A percentile compares a stretch with the other conserved stretches of the same genome.
These are phyloP conservation scores for Pleurotus citrinopileatus DNA, from an alignment of 768 basidiomycete species.

Conservation along the genomic window DNA sequence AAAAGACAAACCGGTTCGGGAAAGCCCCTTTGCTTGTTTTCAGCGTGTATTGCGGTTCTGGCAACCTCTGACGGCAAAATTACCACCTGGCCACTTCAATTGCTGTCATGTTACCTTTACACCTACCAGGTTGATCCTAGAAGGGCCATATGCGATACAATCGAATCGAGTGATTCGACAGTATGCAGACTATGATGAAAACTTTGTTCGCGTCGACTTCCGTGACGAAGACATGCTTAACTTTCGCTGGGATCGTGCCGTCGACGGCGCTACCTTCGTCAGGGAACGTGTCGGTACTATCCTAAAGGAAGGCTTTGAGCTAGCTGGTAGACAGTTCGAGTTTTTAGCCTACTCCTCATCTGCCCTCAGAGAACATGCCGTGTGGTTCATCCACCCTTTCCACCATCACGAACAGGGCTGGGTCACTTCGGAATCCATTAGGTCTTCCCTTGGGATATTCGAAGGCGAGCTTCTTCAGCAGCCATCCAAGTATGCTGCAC, in stretches of 20 bases:
- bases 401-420: slow-evolving; percentile 34
- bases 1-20: slow-evolving; percentile 31
- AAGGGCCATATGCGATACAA: slow-evolving; percentile 73
- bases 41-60: slow-evolving; percentile 24
- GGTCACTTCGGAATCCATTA: slow-evolving; percentile 58
- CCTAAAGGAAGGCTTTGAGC: slow-evolving; percentile 60
- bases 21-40: slow-evolving; percentile 45
- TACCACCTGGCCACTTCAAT: slow-evolving; percentile 44
- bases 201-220: slow-evolving; percentile 83
- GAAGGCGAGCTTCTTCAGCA: slow-evolving; percentile 35
- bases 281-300: slow-evolving; percentile 54
- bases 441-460: slow-evolving; percentile 69
- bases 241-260: slow-evolving; percentile 67
- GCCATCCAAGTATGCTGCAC: slow-evolving; percentile 82
- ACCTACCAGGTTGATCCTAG: slow-evolving; percentile 69
- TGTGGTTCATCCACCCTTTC: slow-evolving; percentile 80
- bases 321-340: slow-evolving; percentile 72
- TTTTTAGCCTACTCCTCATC: slow-evolving; percentile 84
- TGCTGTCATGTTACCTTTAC: slow-evolving; percentile 78
- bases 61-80: slow-evolving; percentile 8
- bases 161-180: slow-evolving; percentile 79
- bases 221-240: slow-evolving; percentile 79
- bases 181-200: slow-evolving; percentile 56
- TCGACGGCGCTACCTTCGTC: slow-evolving; percentile 57
- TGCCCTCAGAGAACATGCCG: slow-evolving; percentile 73